A percentile compares a stretch with the other conserved stretches of the same genome.
Evolutionary conservation across 1,139 yeast species (phyloP).

Genomic region (Barnettozyma hawaiiensis): DNA sequence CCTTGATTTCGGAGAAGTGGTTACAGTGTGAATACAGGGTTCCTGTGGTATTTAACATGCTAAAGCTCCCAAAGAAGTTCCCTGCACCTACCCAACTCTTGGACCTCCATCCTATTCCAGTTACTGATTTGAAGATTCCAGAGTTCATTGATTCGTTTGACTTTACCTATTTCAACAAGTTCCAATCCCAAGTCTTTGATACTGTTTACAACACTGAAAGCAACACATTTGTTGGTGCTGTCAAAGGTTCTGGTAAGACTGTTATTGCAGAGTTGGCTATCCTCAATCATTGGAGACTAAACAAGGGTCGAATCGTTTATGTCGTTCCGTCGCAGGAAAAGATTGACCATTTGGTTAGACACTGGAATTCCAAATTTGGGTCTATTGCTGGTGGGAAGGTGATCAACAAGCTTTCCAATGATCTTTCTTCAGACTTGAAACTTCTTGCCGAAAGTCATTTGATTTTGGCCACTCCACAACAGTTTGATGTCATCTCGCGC

Average conservation of each 20-base stretch:
- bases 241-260: slow-evolving; percentile 77
- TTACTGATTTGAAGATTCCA: slow-evolving; percentile 40
- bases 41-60: slow-evolving; percentile 52
- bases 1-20: slow-evolving; percentile 80
- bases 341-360: slow-evolving; percentile 39
- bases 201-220: slow-evolving; percentile 54
- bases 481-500: slow-evolving; percentile 66
- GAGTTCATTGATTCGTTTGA: slow-evolving; percentile 43
- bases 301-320: slow-evolving; percentile 61
- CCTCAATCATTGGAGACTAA: slow-evolving; percentile 61
- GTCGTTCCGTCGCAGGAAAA: slow-evolving; percentile 55
- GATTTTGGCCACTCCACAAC: slow-evolving; percentile 72
- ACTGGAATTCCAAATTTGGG: slow-evolving; percentile 50
- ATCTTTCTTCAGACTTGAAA: slow-evolving; percentile 47
- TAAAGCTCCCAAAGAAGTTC: slow-evolving; percentile 63
- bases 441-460: slow-evolving; percentile 56
- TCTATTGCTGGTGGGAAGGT: slow-evolving; percentile 42
- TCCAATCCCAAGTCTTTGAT: slow-evolving; percentile 69
- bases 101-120: slow-evolving; percentile 46
- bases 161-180: slow-evolving; percentile 52
- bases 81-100: slow-evolving; percentile 55
- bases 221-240: slow-evolving; percentile 58
- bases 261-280: slow-evolving; percentile 69
- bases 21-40: slow-evolving; percentile 61
- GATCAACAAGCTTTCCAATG: slow-evolving; percentile 60